Base-by-base conservation (phyloP, 179 eudicot species). In the Actinidia chinensis region DNA sequence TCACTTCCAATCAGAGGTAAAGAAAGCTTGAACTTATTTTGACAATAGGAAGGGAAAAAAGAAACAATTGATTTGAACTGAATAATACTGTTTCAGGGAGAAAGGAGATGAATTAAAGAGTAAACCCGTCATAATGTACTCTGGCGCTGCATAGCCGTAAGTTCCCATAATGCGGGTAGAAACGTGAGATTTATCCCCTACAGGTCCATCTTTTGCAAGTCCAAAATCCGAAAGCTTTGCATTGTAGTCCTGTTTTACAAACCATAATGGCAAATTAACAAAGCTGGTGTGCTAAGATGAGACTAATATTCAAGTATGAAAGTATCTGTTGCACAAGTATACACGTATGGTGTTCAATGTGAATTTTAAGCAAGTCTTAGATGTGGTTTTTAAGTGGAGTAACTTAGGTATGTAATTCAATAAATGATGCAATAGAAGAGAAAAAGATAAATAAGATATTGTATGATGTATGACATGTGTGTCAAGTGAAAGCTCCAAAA, bases 101-200 rank as follows among this genome's bases (percentile, higher is more conserved):
- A 76, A 23, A 64, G 56, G 40, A 40, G 0, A 68, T 22, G 54
- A 69, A 47, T 47, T 15, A 6, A 1, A 33, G 43, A 15, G 18
- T 64, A 4, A 36, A 93, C 98, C 98, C 81, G 98, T 92, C 95
- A 91, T 89, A 73, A 93, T 93, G 66, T 93, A 93, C 85, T 93
- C 98, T 0, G 95, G 98, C 42, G 97, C 97, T 50, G 98, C 98
- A 79, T 94, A 94, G 0, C 98, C 98, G 43, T 94, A 91, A 15
- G 98, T 94, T 73, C 98, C 98, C 98, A 94, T 94, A 74, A 94
- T 90, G 66, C 97, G 97, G 60, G 98, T 94, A 23, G 98, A 94
- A 52, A 94, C 98, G 78, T 94, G 95, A 63, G 97, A 92, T 79
- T 92, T 90, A 74, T 91, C 98, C 7, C 97, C 98, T 11, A 92